These are phyloP conservation scores for Aspergillus clavatus DNA, from an alignment of 2,329 filamentous ascomycete species.

Conservation along the genomic window DNA sequence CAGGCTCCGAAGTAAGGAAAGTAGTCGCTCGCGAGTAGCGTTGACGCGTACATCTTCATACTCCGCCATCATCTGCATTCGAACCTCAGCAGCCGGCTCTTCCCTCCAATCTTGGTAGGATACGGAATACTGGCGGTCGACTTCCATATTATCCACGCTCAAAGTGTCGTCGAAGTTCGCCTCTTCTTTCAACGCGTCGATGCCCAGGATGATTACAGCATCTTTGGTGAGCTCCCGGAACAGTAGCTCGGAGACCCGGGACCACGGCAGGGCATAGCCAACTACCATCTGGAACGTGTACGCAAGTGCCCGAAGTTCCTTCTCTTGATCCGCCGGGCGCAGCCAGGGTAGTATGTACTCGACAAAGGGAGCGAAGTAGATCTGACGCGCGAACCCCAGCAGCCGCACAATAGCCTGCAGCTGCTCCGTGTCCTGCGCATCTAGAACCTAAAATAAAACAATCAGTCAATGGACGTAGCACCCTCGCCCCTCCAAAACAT, in stretches of 20 bases:
- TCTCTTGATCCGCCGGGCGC: constrained; percentile 23
- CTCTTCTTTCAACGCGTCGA: constrained; percentile 28
- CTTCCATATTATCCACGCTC: constrained; percentile 33
- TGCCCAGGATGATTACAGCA: constrained; percentile 40
- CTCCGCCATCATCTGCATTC: constrained; percentile 32
- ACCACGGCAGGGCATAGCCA: constrained; percentile 43
- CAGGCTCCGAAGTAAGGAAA: constrained; percentile 43
- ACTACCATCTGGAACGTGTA: constrained; percentile 46
- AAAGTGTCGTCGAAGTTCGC: constrained; percentile 12
- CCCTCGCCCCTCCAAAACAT: constrained; percentile 1
- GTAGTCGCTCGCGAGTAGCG: constrained; percentile 30
- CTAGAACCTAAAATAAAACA: constrained; percentile 21
- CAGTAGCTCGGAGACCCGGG: constrained; percentile 41
- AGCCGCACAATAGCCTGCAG: constrained; percentile 32
- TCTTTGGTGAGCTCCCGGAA: constrained; percentile 43
- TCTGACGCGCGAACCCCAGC: constrained; percentile 31
- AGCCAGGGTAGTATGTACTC: constrained; percentile 31
- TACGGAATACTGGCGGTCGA: constrained; percentile 33
- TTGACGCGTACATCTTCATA: constrained; percentile 25
- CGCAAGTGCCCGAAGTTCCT: constrained; percentile 34
- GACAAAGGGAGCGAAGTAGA: constrained; percentile 36
- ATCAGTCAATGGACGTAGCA: neutral
- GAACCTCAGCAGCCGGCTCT: constrained; percentile 24
- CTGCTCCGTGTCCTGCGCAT: constrained; percentile 18
- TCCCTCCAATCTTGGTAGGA: constrained; percentile 37